phyloP scores from a whole-genome alignment of 2,329 filamentous ascomycete genomes.

The Arthroderma uncinatum region DNA sequence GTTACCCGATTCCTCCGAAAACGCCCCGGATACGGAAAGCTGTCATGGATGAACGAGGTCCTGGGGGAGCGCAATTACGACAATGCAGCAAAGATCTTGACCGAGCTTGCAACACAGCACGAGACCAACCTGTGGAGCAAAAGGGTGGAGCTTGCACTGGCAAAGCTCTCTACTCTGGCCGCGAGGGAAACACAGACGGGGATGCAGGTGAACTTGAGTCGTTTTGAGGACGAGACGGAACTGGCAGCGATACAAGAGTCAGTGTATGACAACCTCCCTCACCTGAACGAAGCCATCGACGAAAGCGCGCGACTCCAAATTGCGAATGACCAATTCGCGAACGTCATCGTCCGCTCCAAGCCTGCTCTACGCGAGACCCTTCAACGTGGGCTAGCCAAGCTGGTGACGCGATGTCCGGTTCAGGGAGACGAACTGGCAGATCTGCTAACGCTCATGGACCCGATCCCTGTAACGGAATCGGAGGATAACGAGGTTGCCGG shows the following conservation, averaged over 20 bases:
- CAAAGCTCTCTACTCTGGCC: constrained; percentile 68
- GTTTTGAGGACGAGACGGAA: constrained; percentile 53
- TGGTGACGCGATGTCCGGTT: constrained; percentile 63
- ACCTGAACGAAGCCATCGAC: constrained; percentile 64
- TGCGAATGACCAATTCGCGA: constrained; percentile 55
- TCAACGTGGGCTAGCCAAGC: constrained; percentile 54
- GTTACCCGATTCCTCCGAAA: constrained; percentile 70
- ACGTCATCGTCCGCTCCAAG: constrained; percentile 45
- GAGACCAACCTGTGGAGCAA: constrained; percentile 84
- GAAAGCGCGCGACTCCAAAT: constrained; percentile 65
- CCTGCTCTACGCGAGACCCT: constrained; percentile 61
- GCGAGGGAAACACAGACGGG: constrained; percentile 34
- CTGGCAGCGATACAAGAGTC: constrained; percentile 70
- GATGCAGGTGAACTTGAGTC: constrained; percentile 35
- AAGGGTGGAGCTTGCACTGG: constrained; percentile 81
- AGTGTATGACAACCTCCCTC: constrained; percentile 60
- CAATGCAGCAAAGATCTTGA: constrained; percentile 59
- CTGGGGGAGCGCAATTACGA: constrained; percentile 62
- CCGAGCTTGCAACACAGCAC: constrained; percentile 55
- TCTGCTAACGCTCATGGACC: constrained; percentile 64
- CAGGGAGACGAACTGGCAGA: constrained; percentile 45
- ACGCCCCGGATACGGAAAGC: constrained; percentile 58
- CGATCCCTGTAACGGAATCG: constrained; percentile 36
- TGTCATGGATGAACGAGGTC: constrained; percentile 94
- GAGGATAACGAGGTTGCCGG: constrained; percentile 39